phyloP scores from a whole-genome alignment of 345 rosid genomes.

The Hirschfeldia incana region DNA sequence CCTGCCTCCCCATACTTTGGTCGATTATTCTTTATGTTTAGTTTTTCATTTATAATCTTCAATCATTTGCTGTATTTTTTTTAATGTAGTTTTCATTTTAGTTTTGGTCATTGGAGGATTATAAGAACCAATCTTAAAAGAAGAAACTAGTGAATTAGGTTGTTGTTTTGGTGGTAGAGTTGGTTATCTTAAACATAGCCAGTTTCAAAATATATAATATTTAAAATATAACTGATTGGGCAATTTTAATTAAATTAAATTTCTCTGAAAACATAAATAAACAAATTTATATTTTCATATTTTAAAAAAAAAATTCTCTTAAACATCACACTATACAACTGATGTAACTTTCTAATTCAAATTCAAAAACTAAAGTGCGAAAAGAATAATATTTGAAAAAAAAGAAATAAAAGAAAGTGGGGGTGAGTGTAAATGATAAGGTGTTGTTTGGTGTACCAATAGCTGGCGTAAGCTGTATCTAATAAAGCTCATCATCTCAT shows the following conservation, averaged over 20 bases:
- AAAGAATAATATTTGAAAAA: not conserved
- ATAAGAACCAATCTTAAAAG: not conserved
- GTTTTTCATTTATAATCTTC: not conserved
- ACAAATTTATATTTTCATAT: too few relatives aligned
- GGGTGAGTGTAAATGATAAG: conserved; percentile 44
- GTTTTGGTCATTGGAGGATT: not conserved
- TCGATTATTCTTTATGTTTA: conserved; percentile 4
- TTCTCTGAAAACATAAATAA: not conserved
- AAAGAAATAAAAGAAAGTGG: not conserved
- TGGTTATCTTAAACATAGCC: not conserved
- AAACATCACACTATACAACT: not conserved
- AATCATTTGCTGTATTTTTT: conserved; percentile 2
- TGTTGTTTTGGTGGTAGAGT: not conserved
- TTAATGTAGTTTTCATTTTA: not conserved
- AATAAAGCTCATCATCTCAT: conserved; percentile 27
- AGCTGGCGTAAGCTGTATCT: conserved; percentile 36
- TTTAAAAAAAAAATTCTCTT: not conserved
- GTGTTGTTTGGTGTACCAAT: conserved; percentile 37
- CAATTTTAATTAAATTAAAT: not conserved
- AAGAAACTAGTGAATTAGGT: conserved; percentile 1
- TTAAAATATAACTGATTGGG: too few relatives aligned
- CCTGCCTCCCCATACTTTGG: conserved; percentile 33
- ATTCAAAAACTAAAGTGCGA: conserved; percentile 5
- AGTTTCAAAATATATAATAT: not conserved
- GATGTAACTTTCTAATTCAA: conserved; percentile 4